Base-by-base conservation (phyloP, 495 filamentous ascomycete genomes). In the Aspergillus diversus region DNA sequence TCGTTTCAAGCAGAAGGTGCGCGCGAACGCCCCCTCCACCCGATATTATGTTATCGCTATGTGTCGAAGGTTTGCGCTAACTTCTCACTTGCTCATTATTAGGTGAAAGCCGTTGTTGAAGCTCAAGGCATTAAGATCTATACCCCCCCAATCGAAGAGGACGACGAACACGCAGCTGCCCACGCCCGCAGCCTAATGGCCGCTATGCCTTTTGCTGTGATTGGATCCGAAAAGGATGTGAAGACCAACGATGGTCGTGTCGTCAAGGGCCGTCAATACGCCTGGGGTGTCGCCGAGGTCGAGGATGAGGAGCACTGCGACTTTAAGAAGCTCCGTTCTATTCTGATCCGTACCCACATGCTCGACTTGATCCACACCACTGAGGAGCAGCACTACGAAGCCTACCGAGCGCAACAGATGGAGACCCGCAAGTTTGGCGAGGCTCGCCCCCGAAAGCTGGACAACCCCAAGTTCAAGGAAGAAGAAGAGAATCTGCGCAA, bases 401-500 rank as follows among this genome's bases (percentile, higher is more conserved):
- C 92, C 56, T 99, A 99, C 83, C 93, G 95, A 68, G 95, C 96
- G 37, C 91, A 95, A 76, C 95, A 99, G 78, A 99, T 99, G 95
- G 95, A 99, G 87, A 99, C 95, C 56, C 87, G 95, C 77, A 99
- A 99, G 80, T 98, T 98, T 68, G 95, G 95, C 76, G 95, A 99
- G 83, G 94, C 94, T 48, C 87, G 95, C 57, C 95, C 95, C 65
- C 84, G 93, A 77, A 99, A 99, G 84, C 85, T 99, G 64, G 95
- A 99, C 83, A 99, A 99, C 83, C 95, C 95, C 78, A 98, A 98
- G 86, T 99, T 98, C 88, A 99, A 99, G 85, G 95, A 99, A 76
- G 95, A 99, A 77, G 95, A 99, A 72, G 95, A 99, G 84, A 91
- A 89, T 65, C 84, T 99, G 67, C 88, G 95, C 76, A 99, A 99